Conservation (phyloP, 1,284 basidiomycete species). For the Wallemia hederae region DNA sequence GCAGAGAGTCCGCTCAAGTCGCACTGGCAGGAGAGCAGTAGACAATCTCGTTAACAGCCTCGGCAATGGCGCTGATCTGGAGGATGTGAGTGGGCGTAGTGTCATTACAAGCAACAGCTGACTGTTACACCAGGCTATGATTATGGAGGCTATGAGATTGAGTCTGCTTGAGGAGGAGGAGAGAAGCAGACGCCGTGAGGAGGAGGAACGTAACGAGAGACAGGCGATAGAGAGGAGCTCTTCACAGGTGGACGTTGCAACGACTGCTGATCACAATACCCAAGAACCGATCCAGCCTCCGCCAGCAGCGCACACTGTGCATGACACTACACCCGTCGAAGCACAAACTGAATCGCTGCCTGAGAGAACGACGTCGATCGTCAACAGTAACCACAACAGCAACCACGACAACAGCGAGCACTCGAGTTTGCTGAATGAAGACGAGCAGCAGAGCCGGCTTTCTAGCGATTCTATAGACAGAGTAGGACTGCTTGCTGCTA, state of each 20-base stretch:
- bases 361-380: not conserved
- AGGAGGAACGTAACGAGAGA: constrained; percentile 13
- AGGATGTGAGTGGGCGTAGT: constrained; percentile 6
- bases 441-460: not conserved
- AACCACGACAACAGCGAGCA: not conserved
- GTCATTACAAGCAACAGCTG: constrained; percentile 4
- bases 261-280: not conserved
- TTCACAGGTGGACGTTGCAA: not conserved
- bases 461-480: not conserved
- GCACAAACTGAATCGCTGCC: not conserved
- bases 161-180: constrained; percentile 63
- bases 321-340: not conserved
- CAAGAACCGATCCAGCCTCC: not conserved
- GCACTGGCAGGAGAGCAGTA: constrained; percentile 2
- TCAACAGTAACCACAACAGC: not conserved
- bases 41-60: constrained; percentile 4
- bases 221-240: constrained; percentile 1
- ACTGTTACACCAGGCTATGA: constrained; percentile 39
- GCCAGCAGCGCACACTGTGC: too few species aligned
- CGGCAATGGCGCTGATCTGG: constrained; percentile 4
- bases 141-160: constrained; percentile 95
- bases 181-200: constrained; percentile 10
- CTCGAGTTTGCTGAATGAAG: not conserved
- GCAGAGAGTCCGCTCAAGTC: not conserved
- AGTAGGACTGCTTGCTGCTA: too few species aligned